These are phyloP conservation scores for Pseudofabraea citricarpa DNA, from an alignment of 2,329 filamentous ascomycete genomes.

Conservation along the genomic window DNA sequence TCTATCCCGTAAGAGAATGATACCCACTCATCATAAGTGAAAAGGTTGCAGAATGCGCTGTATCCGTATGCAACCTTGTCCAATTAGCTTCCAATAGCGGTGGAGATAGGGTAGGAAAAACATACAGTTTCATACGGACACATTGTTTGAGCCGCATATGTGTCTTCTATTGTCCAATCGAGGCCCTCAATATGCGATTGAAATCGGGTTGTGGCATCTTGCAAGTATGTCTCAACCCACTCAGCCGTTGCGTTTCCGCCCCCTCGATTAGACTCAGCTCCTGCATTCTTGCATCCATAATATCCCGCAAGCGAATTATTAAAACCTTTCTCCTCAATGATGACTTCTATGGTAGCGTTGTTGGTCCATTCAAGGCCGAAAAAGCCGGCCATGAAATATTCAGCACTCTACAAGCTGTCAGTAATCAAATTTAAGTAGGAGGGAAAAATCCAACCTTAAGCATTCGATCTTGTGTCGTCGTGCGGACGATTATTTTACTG, in stretches of 20 bases:
- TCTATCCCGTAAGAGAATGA: constrained; percentile 69
- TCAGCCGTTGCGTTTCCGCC: constrained; percentile 48
- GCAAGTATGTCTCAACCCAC: constrained; percentile 64
- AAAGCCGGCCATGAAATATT: constrained; percentile 76
- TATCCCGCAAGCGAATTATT: constrained; percentile 71
- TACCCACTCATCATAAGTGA: constrained; percentile 71
- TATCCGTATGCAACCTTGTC: constrained; percentile 64
- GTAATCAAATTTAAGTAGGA: not conserved
- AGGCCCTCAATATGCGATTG: constrained; percentile 48
- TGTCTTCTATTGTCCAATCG: constrained; percentile 60
- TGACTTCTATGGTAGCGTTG: constrained; percentile 67
- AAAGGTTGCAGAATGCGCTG: constrained; percentile 69
- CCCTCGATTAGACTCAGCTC: constrained; percentile 36
- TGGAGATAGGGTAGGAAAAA: not conserved
- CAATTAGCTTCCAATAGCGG: constrained; percentile 8
- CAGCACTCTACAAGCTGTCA: constrained; percentile 39
- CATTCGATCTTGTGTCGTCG: constrained; percentile 75
- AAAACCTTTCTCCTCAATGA: constrained; percentile 58
- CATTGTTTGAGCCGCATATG: constrained; percentile 64
- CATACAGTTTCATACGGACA: constrained; percentile 69
- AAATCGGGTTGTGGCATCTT: constrained; percentile 57
- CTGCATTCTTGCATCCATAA: constrained; percentile 59
- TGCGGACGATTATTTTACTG: constrained; percentile 68
- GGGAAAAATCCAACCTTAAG: constrained; percentile 47
- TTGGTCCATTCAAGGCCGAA: constrained; percentile 71